A percentile compares a stretch with the other conserved stretches of the same genome.
These are phyloP conservation scores for Fragilariopsis cylindrus DNA, from an alignment of 108 stramenopile genomes.

Conservation along the genomic window DNA sequence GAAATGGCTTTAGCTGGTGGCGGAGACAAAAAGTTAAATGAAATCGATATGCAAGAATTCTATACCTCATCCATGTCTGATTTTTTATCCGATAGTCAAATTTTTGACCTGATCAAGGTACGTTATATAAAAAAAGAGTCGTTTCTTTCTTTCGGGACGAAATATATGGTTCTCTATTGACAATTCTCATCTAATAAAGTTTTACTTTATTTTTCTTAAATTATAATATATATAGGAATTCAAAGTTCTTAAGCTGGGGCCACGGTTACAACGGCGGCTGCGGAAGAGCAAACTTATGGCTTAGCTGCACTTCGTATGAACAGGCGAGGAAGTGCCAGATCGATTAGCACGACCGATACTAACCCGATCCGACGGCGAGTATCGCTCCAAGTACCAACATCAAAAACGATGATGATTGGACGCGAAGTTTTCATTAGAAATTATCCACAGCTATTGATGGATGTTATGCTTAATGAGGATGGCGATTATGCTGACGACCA, in stretches of 20 bases:
- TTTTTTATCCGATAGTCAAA: slow-evolving; percentile 48
- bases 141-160: background rate
- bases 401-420: background rate
- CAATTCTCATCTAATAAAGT: background rate
- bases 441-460: slow-evolving; percentile 39
- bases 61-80: slow-evolving; percentile 33
- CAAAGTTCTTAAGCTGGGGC: slow-evolving; percentile 5
- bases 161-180: background rate
- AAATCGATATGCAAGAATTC: slow-evolving; percentile 14
- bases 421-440: slow-evolving; percentile 40
- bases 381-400: background rate
- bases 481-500: slow-evolving; percentile 1
- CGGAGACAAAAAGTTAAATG: slow-evolving; percentile 2
- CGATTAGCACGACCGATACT: too few relatives aligned
- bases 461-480: slow-evolving; percentile 23
- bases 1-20: slow-evolving; percentile 8
- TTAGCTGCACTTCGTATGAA: too few relatives aligned
- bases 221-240: background rate
- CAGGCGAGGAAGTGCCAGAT: too few relatives aligned
- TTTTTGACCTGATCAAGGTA: slow-evolving; percentile 29
- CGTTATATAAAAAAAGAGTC: background rate
- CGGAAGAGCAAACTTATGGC: background rate
- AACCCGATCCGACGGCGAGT: too few relatives aligned
- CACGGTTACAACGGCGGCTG: background rate
- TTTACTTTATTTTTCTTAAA: background rate